These are phyloP conservation scores for Yamadazyma triangularis DNA, from an alignment of 1,139 yeast genomes.

Conservation along the genomic window DNA sequence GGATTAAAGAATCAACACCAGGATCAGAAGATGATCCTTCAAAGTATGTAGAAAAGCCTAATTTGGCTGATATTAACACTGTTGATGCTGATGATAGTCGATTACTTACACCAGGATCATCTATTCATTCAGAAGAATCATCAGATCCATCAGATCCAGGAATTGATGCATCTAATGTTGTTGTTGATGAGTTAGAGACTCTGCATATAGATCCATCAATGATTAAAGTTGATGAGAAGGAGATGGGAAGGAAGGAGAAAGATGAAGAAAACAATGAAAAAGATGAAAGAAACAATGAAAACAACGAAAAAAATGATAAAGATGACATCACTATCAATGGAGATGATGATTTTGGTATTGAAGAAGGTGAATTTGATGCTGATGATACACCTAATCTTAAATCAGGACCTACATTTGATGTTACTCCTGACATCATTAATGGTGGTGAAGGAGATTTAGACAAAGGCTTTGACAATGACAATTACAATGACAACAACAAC, in stretches of 20 bases:
- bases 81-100: slow-evolving; percentile 7
- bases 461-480: not conserved
- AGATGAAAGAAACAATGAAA: not conserved
- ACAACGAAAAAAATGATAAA: slow-evolving; percentile 1
- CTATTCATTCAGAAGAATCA: slow-evolving; percentile 5
- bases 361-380: slow-evolving; percentile 12
- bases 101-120: slow-evolving; percentile 10
- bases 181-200: slow-evolving; percentile 19
- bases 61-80: slow-evolving; percentile 5
- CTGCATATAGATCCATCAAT: slow-evolving; percentile 15
- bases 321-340: slow-evolving; percentile 2
- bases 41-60: slow-evolving; percentile 2
- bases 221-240: slow-evolving; percentile 21
- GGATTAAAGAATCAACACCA: not conserved
- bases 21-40: not conserved
- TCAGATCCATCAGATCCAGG: slow-evolving; percentile 6
- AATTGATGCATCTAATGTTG: slow-evolving; percentile 9
- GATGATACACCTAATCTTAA: slow-evolving; percentile 22
- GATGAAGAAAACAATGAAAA: too few relatives aligned
- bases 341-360: slow-evolving; percentile 16
- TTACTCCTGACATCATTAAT: slow-evolving; percentile 25
- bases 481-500: slow-evolving; percentile 6
- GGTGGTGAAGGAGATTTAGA: slow-evolving; percentile 6
- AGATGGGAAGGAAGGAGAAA: too few relatives aligned
- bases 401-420: slow-evolving; percentile 30